Base-by-base conservation (phyloP, 257 asterid genomes). In the Capsicum pubescens region DNA sequence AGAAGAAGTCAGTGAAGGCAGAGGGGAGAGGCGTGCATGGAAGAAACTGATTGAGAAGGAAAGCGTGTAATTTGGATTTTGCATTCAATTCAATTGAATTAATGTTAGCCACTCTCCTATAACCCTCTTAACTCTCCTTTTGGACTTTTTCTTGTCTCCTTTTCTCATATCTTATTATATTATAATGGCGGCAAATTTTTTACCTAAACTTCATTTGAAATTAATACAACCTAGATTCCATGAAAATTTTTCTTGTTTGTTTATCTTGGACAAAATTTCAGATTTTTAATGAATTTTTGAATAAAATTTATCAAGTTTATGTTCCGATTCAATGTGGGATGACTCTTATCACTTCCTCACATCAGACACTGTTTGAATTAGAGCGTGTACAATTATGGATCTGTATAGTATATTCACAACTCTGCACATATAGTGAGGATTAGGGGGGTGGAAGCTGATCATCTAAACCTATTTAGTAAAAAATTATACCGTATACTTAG, bases 11-110 rank as follows among this genome's bases (percentile, higher is more conserved):
- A 83, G 85, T 60, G 44, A 8, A 68, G 58, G 56, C 57, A 67
- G 69, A 56, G 44, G 4, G 44, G 44, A 15, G 14, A 39, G 78
- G 91, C 94, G 93, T 92, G 94, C 94, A 35, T 85, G 88, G 84
- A 17, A 58, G 14, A 50, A 76, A 35, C 17, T 10, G 52, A 21
- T 39, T 60, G 67, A 57, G 39, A 39, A 16, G 61, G 84, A 52
- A 85, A 72, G 87, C 92, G 92, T 90, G 93, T 89, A 81, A 83
- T 76, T 15, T 54, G 83, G 61, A 16, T 85, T 86, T 36, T 70
- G 48, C 83, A 87, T 86, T 88, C 52, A 1, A 9, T 32, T 12
- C 9, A 63, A 61, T 42, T 39, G 44, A 1, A 64, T 64, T 12
- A 64, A 35, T 35, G 76, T 44, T 39, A 39, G 44, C 44, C 44